phyloP scores from a whole-genome alignment of 2,329 filamentous ascomycete genomes.

The Exophiala oligosperma region DNA sequence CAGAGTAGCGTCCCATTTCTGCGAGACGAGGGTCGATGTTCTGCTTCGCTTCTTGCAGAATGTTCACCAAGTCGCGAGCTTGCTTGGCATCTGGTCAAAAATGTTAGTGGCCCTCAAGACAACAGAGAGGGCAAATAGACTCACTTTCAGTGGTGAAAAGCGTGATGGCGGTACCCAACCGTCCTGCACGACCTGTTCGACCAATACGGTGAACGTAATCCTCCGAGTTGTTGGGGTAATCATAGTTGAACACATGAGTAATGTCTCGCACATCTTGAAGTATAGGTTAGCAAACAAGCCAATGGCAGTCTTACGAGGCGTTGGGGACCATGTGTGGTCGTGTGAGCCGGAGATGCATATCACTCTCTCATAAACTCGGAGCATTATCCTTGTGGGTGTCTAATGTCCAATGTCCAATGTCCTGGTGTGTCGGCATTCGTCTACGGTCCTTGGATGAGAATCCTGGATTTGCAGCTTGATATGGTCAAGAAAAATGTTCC shows the following conservation, averaged over 20 bases:
- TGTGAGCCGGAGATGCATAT: constrained; percentile 59
- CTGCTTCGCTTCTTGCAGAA: constrained; percentile 96
- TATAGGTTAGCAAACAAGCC: constrained; percentile 70
- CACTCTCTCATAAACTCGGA: constrained; percentile 56
- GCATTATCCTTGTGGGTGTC: constrained; percentile 37
- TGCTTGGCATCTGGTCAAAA: constrained; percentile 72
- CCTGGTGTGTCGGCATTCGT: constrained; percentile 55
- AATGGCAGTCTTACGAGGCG: constrained; percentile 50
- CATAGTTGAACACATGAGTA: constrained; percentile 99
- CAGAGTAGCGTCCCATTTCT: constrained; percentile 93
- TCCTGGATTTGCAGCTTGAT: constrained; percentile 76
- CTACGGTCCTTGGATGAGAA: constrained; percentile 62
- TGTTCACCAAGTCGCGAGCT: constrained; percentile 91
- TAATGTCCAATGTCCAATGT: constrained; percentile 48
- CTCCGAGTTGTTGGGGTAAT: constrained; percentile 92
- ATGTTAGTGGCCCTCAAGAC: neutral
- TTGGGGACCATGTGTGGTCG: constrained; percentile 57
- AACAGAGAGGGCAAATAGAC: constrained; percentile 35
- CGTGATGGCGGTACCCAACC: constrained; percentile 93
- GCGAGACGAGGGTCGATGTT: constrained; percentile 92
- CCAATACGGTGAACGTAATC: constrained; percentile 70
- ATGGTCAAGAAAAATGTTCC: constrained; percentile 68
- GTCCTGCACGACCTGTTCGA: constrained; percentile 72
- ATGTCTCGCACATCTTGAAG: constrained; percentile 99
- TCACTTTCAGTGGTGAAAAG: constrained; percentile 99